Percentiles rank a stretch among this genome's conserved stretches.
phyloP scores from a whole-genome alignment of 176 grass and related monocot genomes.

The Juncus effusus region DNA sequence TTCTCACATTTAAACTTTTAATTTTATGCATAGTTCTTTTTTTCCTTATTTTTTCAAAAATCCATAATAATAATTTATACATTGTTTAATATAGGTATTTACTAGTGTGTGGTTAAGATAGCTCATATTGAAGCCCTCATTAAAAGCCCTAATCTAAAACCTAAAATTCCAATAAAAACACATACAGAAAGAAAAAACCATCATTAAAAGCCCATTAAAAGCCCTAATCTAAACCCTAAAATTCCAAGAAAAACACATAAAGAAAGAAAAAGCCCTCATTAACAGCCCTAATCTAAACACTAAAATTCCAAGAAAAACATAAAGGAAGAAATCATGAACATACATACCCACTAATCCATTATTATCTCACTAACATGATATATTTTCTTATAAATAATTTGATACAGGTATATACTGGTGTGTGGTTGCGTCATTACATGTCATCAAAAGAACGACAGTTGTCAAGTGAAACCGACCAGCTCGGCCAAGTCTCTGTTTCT shows the following conservation, averaged over 20 bases:
- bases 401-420: constrained; percentile 64
- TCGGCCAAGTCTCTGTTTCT: constrained; percentile 67
- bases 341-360: neutral
- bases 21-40: too few relatives aligned
- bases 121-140: neutral
- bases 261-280: neutral
- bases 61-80: too few relatives aligned
- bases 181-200: too few relatives aligned
- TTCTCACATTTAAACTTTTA: too few relatives aligned
- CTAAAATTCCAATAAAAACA: too few relatives aligned
- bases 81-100: too few relatives aligned
- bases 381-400: neutral
- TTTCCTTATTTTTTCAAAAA: too few relatives aligned
- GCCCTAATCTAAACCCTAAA: neutral
- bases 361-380: neutral
- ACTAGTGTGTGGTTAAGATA: neutral
- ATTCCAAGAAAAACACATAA: neutral
- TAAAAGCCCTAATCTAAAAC: too few relatives aligned
- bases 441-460: constrained; percentile 47
- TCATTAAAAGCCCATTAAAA: too few relatives aligned
- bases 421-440: constrained; percentile 73
- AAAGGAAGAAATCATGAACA: too few relatives aligned
- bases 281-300: neutral
- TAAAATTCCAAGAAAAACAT: neutral
- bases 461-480: constrained; percentile 47